phyloP scores from a whole-genome alignment of 129 eudicot genomes.

The Helichrysum umbraculigerum region DNA sequence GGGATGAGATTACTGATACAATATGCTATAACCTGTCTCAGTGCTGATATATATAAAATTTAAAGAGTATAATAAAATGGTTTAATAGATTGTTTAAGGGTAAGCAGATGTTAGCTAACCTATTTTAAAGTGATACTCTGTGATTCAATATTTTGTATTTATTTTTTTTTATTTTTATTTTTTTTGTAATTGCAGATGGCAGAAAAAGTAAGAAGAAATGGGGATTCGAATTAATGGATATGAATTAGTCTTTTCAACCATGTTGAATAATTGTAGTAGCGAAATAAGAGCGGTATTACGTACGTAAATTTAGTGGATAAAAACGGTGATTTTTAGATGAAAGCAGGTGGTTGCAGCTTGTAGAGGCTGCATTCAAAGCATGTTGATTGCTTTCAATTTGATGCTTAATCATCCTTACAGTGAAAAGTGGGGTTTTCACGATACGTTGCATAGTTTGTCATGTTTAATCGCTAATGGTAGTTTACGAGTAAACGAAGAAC shows the following conservation, averaged over 20 bases:
- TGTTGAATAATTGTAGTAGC: constrained; percentile 24
- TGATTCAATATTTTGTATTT: too few relatives aligned
- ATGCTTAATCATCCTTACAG: constrained; percentile 48
- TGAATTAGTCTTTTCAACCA: constrained; percentile 23
- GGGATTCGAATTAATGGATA: constrained; percentile 19
- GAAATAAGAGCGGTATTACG: constrained; percentile 25
- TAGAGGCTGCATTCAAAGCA: constrained; percentile 88
- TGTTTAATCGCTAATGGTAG: constrained; percentile 36
- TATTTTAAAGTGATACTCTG: too few relatives aligned
- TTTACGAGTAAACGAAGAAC: constrained; percentile 52
- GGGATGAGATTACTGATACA: too few relatives aligned
- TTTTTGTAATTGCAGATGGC: constrained; percentile 37
- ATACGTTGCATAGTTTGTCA: constrained; percentile 43
- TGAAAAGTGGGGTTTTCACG: constrained; percentile 52
- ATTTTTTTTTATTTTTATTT: too few relatives aligned
- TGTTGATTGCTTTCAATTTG: constrained; percentile 62
- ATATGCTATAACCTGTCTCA: too few relatives aligned
- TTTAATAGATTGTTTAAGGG: too few relatives aligned
- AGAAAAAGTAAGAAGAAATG: constrained; percentile 22
- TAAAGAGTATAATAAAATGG: too few relatives aligned
- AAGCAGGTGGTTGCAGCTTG: constrained; percentile 74
- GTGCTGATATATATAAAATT: too few relatives aligned
- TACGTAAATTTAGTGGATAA: constrained; percentile 25
- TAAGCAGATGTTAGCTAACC: too few relatives aligned
- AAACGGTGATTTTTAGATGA: constrained; percentile 56